Evolutionary conservation across 108 stramenopile genomes (phyloP).

Genomic region (Fragilaria radians): DNA sequence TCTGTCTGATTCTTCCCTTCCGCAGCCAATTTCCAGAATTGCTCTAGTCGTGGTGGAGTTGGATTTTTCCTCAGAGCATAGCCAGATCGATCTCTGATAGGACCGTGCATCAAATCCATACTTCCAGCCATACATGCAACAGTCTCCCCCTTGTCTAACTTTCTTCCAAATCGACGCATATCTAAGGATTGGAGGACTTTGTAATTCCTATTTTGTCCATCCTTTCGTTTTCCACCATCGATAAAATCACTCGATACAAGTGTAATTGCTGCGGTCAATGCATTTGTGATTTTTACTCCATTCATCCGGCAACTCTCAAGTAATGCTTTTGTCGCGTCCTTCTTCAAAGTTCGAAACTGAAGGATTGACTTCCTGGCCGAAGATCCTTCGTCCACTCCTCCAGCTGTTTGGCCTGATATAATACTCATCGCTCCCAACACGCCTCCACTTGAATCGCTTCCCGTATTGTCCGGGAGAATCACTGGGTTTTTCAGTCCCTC

Average conservation of each 20-base stretch:
- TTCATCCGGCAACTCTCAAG: constrained; percentile 55
- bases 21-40: constrained; percentile 68
- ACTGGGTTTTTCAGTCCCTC: constrained; percentile 77
- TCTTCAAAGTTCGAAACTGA: constrained; percentile 57
- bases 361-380: constrained; percentile 41
- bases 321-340: constrained; percentile 42
- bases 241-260: constrained; percentile 77
- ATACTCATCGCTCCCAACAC: constrained; percentile 58
- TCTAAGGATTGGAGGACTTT: constrained; percentile 83
- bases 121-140: constrained; percentile 80
- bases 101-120: constrained; percentile 81
- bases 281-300: constrained; percentile 69
- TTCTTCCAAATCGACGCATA: constrained; percentile 73
- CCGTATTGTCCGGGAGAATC: constrained; percentile 60
- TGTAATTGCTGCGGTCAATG: constrained; percentile 66
- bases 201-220: constrained; percentile 65
- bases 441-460: constrained; percentile 17
- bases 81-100: constrained; percentile 58
- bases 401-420: constrained; percentile 72
- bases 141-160: constrained; percentile 63
- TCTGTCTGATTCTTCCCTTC: constrained; percentile 64
- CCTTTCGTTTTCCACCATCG: constrained; percentile 24
- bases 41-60: constrained; percentile 13
- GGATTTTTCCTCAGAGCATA: constrained; percentile 33
- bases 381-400: constrained; percentile 47